phyloP scores from a whole-genome alignment of 2,329 filamentous ascomycete species.

The Scorias spongiosa region DNA sequence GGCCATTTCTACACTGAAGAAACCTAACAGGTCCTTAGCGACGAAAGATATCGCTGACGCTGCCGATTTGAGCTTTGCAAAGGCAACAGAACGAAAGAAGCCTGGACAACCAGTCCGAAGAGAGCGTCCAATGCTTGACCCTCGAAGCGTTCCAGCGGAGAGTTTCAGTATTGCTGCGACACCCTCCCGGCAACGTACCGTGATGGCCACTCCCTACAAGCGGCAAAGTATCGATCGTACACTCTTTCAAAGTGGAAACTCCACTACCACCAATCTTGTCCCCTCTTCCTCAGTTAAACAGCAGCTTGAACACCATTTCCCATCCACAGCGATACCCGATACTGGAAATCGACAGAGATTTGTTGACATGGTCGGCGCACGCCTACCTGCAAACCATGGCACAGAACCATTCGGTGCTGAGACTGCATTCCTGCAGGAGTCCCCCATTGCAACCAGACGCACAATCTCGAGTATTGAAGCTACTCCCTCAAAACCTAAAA shows the following conservation, averaged over 20 bases:
- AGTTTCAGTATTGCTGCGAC: slow-evolving; percentile 28
- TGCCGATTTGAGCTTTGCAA: slow-evolving; percentile 41
- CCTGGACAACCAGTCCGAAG: slow-evolving; percentile 11
- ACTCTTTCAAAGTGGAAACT: not conserved
- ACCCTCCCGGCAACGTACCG: slow-evolving; percentile 20
- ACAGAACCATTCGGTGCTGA: slow-evolving; percentile 5
- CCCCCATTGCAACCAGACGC: slow-evolving; percentile 1
- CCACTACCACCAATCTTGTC: not conserved
- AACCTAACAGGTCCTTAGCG: slow-evolving; percentile 58
- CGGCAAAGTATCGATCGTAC: slow-evolving; percentile 1
- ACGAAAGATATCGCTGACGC: slow-evolving; percentile 53
- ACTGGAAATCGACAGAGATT: not conserved
- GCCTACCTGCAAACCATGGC: not conserved
- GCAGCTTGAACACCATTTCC: not conserved
- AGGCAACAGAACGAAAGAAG: slow-evolving; percentile 13
- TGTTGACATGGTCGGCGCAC: not conserved
- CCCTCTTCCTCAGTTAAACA: slow-evolving; percentile 1
- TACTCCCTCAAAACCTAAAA: slow-evolving; percentile 1
- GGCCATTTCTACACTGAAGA: slow-evolving; percentile 58
- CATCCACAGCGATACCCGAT: not conserved
- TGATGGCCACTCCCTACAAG: slow-evolving; percentile 15
- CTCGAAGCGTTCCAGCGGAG: slow-evolving; percentile 17
- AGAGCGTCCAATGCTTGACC: slow-evolving; percentile 14
- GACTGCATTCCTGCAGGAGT: slow-evolving; percentile 27
- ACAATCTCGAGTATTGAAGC: not conserved